Evolutionary conservation across 2,329 filamentous ascomycete species (phyloP), one percentile per base, ranked within the genome.

Genomic region (Periglandula ipomoeae): DNA sequence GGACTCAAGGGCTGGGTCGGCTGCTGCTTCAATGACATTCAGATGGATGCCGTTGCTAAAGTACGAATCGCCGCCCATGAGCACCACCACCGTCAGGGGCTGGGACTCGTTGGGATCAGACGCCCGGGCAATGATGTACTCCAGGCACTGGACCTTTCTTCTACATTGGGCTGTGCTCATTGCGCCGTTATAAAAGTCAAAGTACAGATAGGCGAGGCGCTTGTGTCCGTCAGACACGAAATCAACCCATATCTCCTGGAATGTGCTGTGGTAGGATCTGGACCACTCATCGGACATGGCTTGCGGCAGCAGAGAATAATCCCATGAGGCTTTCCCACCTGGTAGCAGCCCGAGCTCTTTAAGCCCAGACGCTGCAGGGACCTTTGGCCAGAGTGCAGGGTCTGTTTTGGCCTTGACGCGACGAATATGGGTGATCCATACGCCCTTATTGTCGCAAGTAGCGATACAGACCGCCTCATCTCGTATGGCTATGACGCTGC

Each of bases 11-110:
- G 66, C 57, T 4, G 68, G 61, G 48, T 69, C 63, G 5, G 56
- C 48, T 1, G 62, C 62, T 17, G 65, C 62, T 55, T 71, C 68
- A 53, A 70, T 70, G 40, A 70, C 66, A 47, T 71, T 71, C 19
- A 71, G 61, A 6, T 68, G 66, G 44, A 71, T 68, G 24, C 68
- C 68, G 49, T 70, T 70, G 58, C 64, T 68, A 54, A 71, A 71
- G 52, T 70, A 71, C 5, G 61, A 57, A 6, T 38, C 34, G 32
- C 54, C 55, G 27, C 68, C 68, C 40, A 67, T 68, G 58, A 71
- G 65, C 19, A 70, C 58, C 2, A 69, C 62, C 1, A 66, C 67
- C 4, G 59, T 55, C n/a, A 71, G 57, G 0, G 62, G 61, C 11
- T 40, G 45, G 5, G n/a, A 7, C 49, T 44, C 38, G 19, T 17